These are phyloP conservation scores for Trametes pubescens DNA, from an alignment of 1,284 basidiomycete genomes.

Conservation along the genomic window DNA sequence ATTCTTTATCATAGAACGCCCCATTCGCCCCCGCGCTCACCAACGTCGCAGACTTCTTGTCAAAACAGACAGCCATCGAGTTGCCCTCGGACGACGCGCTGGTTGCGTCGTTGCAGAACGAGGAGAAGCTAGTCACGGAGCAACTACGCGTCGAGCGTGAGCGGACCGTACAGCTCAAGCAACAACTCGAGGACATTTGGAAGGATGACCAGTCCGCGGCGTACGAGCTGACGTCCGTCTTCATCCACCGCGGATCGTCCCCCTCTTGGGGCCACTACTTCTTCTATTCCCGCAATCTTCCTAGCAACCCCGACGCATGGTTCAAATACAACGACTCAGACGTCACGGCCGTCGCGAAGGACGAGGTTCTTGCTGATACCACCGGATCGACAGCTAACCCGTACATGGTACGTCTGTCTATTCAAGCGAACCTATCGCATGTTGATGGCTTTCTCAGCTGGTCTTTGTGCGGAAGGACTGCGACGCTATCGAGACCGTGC, in stretches of 20 bases:
- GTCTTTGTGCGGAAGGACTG: slow-evolving; percentile 82
- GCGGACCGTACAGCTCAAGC: slow-evolving; percentile 65
- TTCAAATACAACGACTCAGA: slow-evolving; percentile 96
- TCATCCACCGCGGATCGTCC: slow-evolving; percentile 92
- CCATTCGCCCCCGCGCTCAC: slow-evolving; percentile 63
- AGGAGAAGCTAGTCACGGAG: slow-evolving; percentile 58
- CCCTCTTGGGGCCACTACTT: slow-evolving; percentile 90
- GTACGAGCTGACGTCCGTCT: slow-evolving; percentile 95
- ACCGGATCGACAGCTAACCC: slow-evolving; percentile 85
- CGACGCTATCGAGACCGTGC: slow-evolving; percentile 80
- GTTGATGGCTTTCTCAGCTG: slow-evolving; percentile 53
- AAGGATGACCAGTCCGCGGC: slow-evolving; percentile 68
- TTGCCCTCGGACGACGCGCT: slow-evolving; percentile 65
- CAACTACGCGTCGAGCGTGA: slow-evolving; percentile 74
- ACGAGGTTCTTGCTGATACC: slow-evolving; percentile 81
- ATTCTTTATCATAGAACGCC: slow-evolving; percentile 55
- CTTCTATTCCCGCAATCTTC: slow-evolving; percentile 87
- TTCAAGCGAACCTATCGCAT: background rate
- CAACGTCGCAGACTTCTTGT: slow-evolving; percentile 62
- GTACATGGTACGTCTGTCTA: slow-evolving; percentile 70
- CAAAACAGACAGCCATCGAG: slow-evolving; percentile 50
- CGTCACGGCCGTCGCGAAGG: slow-evolving; percentile 77
- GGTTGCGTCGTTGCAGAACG: slow-evolving; percentile 56
- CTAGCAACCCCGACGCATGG: slow-evolving; percentile 81
- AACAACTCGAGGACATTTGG: slow-evolving; percentile 84